Conservation (phyloP, 139 green algal genomes). For the Auxenochlorella protothecoides region DNA sequence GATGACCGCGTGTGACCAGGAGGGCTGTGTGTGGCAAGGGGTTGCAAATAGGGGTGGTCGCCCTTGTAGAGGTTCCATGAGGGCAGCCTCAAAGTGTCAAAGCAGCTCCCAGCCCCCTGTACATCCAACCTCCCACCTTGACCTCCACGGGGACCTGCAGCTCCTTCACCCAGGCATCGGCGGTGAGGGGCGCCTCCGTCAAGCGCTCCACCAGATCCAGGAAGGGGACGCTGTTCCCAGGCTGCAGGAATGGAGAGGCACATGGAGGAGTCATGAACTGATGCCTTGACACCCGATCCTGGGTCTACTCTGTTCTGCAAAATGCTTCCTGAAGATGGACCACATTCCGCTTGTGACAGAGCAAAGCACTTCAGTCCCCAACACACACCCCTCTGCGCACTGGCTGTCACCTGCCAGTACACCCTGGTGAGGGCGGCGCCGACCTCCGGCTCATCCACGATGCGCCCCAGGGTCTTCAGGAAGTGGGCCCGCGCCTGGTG, state of each 20-base stretch:
- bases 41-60: no score
- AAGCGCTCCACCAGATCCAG: slow-evolving; percentile 53
- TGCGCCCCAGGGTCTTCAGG: slow-evolving; percentile 30
- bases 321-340: no score
- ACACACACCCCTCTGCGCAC: background rate
- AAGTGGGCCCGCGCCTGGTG: slow-evolving; percentile 64
- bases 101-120: no score
- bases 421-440: slow-evolving; percentile 27
- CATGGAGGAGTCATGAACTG: no score
- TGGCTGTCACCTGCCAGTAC: background rate
- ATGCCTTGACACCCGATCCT: no score
- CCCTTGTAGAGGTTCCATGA: no score
- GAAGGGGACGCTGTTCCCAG: slow-evolving; percentile 59
- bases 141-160: slow-evolving; percentile 25
- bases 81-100: background rate
- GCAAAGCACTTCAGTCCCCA: background rate
- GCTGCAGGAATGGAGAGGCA: slow-evolving; percentile 9
- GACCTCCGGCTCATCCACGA: slow-evolving; percentile 43
- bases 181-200: slow-evolving; percentile 30
- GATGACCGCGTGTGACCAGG: background rate
- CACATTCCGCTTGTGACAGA: background rate
- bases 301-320: no score
- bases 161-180: slow-evolving; percentile 40
- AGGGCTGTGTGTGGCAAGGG: background rate
- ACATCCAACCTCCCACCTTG: slow-evolving; percentile 14